Conservation (phyloP, 805 yeast genomes). For the Nadsonia fulvescens region DNA sequence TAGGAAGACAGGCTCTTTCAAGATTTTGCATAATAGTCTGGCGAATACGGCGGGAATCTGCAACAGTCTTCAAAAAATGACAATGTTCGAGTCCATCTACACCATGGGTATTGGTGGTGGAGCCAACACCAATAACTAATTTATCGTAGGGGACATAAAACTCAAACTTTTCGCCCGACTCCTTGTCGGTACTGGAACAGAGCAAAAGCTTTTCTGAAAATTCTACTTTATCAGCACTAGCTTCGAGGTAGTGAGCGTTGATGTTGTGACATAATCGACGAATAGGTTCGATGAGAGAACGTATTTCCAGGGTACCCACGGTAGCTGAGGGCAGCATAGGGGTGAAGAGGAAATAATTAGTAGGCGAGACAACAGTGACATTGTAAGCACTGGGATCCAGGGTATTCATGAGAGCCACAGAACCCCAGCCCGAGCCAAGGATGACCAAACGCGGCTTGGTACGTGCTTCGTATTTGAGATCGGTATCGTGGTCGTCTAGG, state of each 20-base stretch:
- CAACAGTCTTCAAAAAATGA: conserved; percentile 45
- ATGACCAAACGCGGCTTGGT: conserved; percentile 36
- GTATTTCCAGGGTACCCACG: conserved; percentile 49
- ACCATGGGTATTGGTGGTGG: conserved; percentile 51
- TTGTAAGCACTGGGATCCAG: conserved; percentile 38
- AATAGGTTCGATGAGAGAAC: conserved; percentile 46
- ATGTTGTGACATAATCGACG: conserved; percentile 34
- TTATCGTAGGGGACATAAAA: conserved; percentile 60
- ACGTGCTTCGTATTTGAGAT: conserved; percentile 12
- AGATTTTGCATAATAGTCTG: conserved; percentile 35
- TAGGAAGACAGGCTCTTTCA: conserved; percentile 48
- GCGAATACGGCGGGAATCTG: conserved; percentile 41
- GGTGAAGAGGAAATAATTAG: conserved; percentile 50
- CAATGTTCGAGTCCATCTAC: conserved; percentile 50
- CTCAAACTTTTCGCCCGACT: conserved; percentile 21
- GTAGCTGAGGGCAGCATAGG: conserved; percentile 57
- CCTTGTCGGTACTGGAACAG: conserved; percentile 28
- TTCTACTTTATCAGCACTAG: conserved; percentile 39
- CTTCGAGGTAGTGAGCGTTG: conserved; percentile 46
- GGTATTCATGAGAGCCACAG: conserved; percentile 37
- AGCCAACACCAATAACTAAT: conserved; percentile 51
- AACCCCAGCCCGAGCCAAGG: conserved; percentile 58
- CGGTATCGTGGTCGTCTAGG: conserved; percentile 38
- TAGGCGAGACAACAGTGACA: conserved; percentile 49
- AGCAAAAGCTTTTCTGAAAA: conserved; percentile 39